A percentile compares a stretch with the other conserved stretches of the same genome.
These are phyloP conservation scores for Colletotrichum endophyticum DNA, from an alignment of 2,329 filamentous ascomycete species.

Conservation along the genomic window DNA sequence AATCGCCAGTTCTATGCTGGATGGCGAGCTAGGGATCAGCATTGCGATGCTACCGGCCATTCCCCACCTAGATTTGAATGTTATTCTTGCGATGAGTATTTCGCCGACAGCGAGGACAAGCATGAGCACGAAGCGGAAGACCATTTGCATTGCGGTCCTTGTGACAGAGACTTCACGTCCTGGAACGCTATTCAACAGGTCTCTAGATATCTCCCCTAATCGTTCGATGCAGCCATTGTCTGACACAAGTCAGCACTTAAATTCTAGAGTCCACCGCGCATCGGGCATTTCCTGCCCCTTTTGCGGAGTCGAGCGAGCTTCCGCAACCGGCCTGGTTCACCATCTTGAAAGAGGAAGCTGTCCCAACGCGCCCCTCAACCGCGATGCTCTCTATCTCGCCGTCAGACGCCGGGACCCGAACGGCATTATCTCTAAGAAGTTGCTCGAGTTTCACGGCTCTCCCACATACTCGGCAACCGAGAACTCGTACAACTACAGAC, in stretches of 20 bases:
- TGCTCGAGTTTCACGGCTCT: constrained; percentile 48
- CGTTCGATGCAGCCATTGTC: not conserved
- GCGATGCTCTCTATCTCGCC: constrained; percentile 49
- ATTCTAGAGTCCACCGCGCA: constrained; percentile 55
- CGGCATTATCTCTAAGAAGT: constrained; percentile 55
- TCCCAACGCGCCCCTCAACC: constrained; percentile 48
- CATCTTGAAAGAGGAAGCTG: constrained; percentile 63
- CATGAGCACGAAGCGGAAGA: not conserved
- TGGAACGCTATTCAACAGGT: not conserved
- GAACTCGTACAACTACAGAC: constrained; percentile 30
- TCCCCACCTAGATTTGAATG: constrained; percentile 29
- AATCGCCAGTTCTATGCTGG: constrained; percentile 26
- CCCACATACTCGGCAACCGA: constrained; percentile 44
- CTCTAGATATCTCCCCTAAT: not conserved
- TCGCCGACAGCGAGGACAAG: constrained; percentile 26
- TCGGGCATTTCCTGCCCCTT: constrained; percentile 56
- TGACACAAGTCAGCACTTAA: constrained; percentile 52
- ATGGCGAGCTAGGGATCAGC: constrained; percentile 28
- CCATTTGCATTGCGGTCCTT: not conserved
- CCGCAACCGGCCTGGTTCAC: constrained; percentile 58
- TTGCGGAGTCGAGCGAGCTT: constrained; percentile 49
- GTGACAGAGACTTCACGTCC: not conserved
- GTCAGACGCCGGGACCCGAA: constrained; percentile 50
- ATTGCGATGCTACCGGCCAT: constrained; percentile 31
- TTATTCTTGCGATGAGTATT: constrained; percentile 25